Base-by-base conservation (phyloP, 495 filamentous ascomycete genomes). In the Lepidopterella palustris region DNA sequence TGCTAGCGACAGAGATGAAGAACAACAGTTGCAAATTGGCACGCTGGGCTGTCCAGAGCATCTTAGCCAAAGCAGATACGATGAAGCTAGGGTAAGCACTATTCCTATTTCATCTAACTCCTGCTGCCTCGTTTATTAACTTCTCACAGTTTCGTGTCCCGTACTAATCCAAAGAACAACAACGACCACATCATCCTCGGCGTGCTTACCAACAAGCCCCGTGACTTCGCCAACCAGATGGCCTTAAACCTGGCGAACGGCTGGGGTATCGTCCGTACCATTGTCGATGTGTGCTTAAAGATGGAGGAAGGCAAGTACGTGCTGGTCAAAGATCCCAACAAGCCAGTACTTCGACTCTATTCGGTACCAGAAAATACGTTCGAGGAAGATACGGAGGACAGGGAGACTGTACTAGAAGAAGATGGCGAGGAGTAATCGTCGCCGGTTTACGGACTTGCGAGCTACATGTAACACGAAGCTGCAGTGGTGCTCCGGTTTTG, bases 1-100 rank as follows among this genome's bases (percentile, higher is more conserved):
- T 97, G 28, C 87, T 98, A 15, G 93, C 93, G 20, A 98, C 93
- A n/a, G 93, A 93, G 75, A 98, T 98, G 93, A 98, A 98, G 86
- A 98, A 98, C 82, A 98, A 98, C 81, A 88, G 84, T 69, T 92
- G 87, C 83, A 98, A 98, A 79, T 84, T 98, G 55, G 95, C 93
- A 31, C 79, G 93, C 67, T 98, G 93, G 93, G 95, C 93, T 20
- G 88, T 90, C 53, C 93, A 98, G 79, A 87, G 85, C 65, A 96
- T 97, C 68, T 82, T 98, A 42, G 92, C 93, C 69, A 91, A 90
- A 76, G 92, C 93, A 20, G 92, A 97, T 72, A 79, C 87, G 59
- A 97, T 98, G 90, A 98, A 97, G 80, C 84, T 98, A 69, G 93
- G 93, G 84, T 90, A 78, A 45, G 81, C 76, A 27, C 55, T 55